Evolutionary conservation across 306 rosid species (phyloP), one percentile per base, ranked within the genome.

Genomic region (Quercus aquifolioides): DNA sequence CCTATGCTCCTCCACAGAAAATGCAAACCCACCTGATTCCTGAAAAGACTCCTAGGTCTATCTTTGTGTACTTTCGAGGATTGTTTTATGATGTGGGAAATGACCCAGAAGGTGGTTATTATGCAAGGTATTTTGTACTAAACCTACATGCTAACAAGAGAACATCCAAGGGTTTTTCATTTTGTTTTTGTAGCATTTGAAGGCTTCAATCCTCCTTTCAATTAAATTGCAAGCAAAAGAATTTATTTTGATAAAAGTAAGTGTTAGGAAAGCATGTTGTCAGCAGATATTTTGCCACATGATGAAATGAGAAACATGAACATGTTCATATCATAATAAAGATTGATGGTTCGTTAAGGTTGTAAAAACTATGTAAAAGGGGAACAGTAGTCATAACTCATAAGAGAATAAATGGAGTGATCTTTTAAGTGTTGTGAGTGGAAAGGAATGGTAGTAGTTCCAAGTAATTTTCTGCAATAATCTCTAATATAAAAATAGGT

Each of bases 81-180:
- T 85, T 93, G 73, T 93, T 93, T 80, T 93, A 93, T 85, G 97
- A 93, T 83, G 97, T 93, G 25, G 96, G 96, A 81, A 93, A 93
- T 88, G 98, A 93, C 77, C 98, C 98, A 26, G 98, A 93, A 86
- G 98, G 98, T 84, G 98, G 98, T 76, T 93, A 93, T 77, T 93
- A 93, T 84, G 98, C 98, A 82, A 93, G 98, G 98, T 91, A 84
- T 49, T 82, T 79, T 28, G 68, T 38, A 25, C 54, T 76, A 79
- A 35, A 5, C 26, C 67, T 71, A 54, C 57, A 69, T 70, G 54
- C 55, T 30, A 41, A 70, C 63, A 54, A 49, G 71, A 76, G 73
- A 38, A 55, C 12, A 49, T 55, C 68, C 21, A 26, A 84, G 55
- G 56, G 3, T 59, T 74, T 64, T 64, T 71, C 57, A 58, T 78